Conservation (phyloP, 176 grass and related monocot genomes). For the Oryza glaberrima region DNA sequence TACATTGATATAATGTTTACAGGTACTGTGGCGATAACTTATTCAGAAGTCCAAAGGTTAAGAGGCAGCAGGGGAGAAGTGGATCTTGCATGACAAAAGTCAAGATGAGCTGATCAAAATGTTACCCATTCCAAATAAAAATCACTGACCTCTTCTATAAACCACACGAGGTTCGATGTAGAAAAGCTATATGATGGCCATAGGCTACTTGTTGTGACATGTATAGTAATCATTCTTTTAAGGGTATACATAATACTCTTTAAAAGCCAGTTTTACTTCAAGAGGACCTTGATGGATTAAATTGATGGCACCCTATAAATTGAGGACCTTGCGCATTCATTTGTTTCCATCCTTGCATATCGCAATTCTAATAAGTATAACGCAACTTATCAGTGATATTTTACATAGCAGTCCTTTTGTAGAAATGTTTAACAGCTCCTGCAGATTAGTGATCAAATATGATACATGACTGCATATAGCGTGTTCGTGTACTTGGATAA, state of each 20-base stretch:
- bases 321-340: not conserved
- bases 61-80: not conserved
- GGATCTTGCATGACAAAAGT: not conserved
- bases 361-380: not conserved
- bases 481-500: not conserved
- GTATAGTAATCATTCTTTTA: not conserved
- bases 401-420: not conserved
- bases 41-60: not conserved
- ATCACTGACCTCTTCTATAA: no score
- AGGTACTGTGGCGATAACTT: not conserved
- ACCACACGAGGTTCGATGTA: not conserved
- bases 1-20: conserved; percentile 3
- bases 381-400: not conserved
- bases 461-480: conserved; percentile 13
- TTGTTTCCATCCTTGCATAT: not conserved
- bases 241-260: not conserved
- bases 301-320: not conserved
- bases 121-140: not conserved
- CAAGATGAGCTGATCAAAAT: not conserved
- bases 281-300: not conserved
- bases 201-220: not conserved
- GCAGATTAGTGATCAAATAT: not conserved
- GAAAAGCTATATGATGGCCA: not conserved
- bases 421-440: conserved; percentile 6
- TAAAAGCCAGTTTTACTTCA: not conserved